These are phyloP conservation scores for Sodiomyces alkalinus DNA, from an alignment of 2,329 filamentous ascomycete genomes.

Conservation along the genomic window DNA sequence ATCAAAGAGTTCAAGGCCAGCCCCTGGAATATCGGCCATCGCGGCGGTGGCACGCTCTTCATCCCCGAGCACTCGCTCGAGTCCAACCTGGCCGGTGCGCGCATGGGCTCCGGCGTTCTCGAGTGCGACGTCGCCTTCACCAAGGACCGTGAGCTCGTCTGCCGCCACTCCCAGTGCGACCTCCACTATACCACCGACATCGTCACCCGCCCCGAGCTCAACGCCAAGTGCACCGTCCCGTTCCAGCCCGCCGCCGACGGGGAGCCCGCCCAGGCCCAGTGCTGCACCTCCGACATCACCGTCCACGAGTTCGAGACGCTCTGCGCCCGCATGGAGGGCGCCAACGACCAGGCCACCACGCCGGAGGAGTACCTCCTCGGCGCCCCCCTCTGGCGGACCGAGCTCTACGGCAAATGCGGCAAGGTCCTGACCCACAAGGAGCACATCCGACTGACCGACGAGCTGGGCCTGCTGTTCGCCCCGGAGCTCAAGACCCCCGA, in stretches of 20 bases:
- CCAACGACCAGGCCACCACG: constrained; percentile 41
- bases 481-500: constrained; percentile 53
- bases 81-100: constrained; percentile 43
- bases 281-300: constrained; percentile 59
- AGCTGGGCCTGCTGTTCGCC: constrained; percentile 45
- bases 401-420: constrained; percentile 49
- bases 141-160: constrained; percentile 48
- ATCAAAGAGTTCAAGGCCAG: constrained; percentile 31
- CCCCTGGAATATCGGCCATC: constrained; percentile 45
- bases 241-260: constrained; percentile 41
- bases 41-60: constrained; percentile 42
- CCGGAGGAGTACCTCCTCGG: constrained; percentile 40
- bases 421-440: constrained; percentile 46
- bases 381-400: constrained; percentile 46
- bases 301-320: constrained; percentile 50
- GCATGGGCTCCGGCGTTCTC: constrained; percentile 51
- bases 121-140: constrained; percentile 58
- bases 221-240: constrained; percentile 45
- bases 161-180: constrained; percentile 52
- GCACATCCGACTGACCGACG: constrained; percentile 44
- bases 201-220: constrained; percentile 42
- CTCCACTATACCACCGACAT: constrained; percentile 57
- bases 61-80: constrained; percentile 50
- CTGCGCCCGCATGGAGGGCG: constrained; percentile 57
- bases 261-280: constrained; percentile 41